Evolutionary conservation across 2,329 filamentous ascomycete species (phyloP), one percentile per base, ranked within the genome.

Genomic region (Alternaria postmessia): DNA sequence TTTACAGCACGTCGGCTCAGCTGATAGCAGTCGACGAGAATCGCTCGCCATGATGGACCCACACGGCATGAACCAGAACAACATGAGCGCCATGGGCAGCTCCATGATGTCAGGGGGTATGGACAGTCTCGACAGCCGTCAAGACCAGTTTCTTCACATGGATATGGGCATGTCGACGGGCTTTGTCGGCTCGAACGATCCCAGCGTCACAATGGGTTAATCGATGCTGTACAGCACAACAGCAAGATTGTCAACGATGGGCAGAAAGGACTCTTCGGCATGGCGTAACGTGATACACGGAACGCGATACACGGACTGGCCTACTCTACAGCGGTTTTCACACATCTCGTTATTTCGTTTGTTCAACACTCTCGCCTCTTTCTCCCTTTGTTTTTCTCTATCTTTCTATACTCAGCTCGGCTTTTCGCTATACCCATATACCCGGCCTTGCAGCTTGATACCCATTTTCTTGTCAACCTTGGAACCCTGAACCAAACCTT

Each of bases 51-150:
- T 78, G 51, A 70, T 77, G 63, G 75, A 78, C 26, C 62, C 69
- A 3, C 71, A 75, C 42, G 63, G 61, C 44, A 68, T 72, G 61
- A 69, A 63, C 30, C 53, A 61, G 4, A 64, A 57, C 26, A 60
- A 59, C 48, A 61, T 68, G 61, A 44, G 51, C 16, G 52, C 51
- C 32, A 55, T 68, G 41, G 49, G 47, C n/a, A 59, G 59, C 11
- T 44, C 57, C 11, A 65, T 72, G 63, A 67, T 75, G 64, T 61
- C 66, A 11, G 59, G 68, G 2, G 71, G 74, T 18, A 75, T 78
- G 74, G 75, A 78, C 2, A 73, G 70, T 43, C 71, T 78, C 34
- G 73, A 77, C 26, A 62, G 41, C 42, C 70, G 75, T 26, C 69
- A 69, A 57, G 75, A 78, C 44, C 69, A 68, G 39, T 78, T 75